Evolutionary conservation across 129 eudicot species (phyloP).

Genomic region (Dittrichia graveolens): DNA sequence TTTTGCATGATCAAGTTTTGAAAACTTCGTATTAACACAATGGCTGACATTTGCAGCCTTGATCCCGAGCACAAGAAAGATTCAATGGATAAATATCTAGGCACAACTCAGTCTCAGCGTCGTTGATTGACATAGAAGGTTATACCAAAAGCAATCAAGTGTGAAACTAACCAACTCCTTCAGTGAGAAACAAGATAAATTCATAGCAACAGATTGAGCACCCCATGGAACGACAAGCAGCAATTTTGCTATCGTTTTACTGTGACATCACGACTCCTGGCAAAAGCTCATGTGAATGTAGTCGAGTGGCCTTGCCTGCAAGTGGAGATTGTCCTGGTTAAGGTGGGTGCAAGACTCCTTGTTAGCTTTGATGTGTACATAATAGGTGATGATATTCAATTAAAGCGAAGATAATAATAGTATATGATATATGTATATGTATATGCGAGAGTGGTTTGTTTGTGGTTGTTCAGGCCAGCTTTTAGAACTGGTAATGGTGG

Average conservation of each 20-base stretch:
- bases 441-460: slow-evolving; percentile 18
- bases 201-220: slow-evolving; percentile 23
- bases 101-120: slow-evolving; percentile 51
- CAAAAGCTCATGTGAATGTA: slow-evolving; percentile 30
- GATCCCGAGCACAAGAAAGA: slow-evolving; percentile 88
- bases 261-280: slow-evolving; percentile 34
- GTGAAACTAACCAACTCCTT: slow-evolving; percentile 20
- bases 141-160: neutral
- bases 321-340: slow-evolving; percentile 24
- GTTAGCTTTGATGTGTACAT: slow-evolving; percentile 25
- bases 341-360: slow-evolving; percentile 24
- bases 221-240: slow-evolving; percentile 20
- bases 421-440: slow-evolving; percentile 17
- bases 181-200: slow-evolving; percentile 25
- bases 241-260: neutral
- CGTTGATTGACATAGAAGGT: slow-evolving; percentile 42
- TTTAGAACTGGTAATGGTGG: slow-evolving; percentile 26
- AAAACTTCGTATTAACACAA: neutral
- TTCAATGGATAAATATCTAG: slow-evolving; percentile 78
- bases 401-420: neutral
- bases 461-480: slow-evolving; percentile 15
- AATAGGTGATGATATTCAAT: slow-evolving; percentile 24
- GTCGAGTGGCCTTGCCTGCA: slow-evolving; percentile 19
- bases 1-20: neutral
- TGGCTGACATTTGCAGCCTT: slow-evolving; percentile 59